phyloP scores from a whole-genome alignment of 495 filamentous ascomycete genomes.

The Aspergillus egyptiacus region DNA sequence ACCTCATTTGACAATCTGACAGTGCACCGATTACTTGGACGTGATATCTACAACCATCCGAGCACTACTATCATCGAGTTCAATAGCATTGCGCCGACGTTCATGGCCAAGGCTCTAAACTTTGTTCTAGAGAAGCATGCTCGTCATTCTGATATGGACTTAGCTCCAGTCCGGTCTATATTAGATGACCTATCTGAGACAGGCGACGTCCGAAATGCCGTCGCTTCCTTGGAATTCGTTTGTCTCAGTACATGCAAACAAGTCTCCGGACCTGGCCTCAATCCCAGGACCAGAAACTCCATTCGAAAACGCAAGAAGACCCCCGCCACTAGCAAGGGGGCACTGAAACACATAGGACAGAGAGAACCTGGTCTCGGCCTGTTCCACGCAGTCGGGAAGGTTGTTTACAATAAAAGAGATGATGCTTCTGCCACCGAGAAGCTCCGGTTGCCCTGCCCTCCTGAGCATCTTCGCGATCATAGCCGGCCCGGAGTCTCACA shows the following conservation, averaged over 20 bases:
- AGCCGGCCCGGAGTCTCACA: constrained; percentile 60
- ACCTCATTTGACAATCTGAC: constrained; percentile 83
- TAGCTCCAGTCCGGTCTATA: constrained; percentile 63
- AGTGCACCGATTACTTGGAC: constrained; percentile 78
- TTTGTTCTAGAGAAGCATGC: constrained; percentile 76
- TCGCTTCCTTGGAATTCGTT: constrained; percentile 84
- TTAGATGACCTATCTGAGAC: constrained; percentile 70
- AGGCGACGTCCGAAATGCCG: constrained; percentile 87
- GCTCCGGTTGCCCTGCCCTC: constrained; percentile 44
- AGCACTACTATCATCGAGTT: constrained; percentile 76
- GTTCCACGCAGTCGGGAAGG: constrained; percentile 93
- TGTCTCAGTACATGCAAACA: constrained; percentile 67
- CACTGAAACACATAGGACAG: constrained; percentile 68
- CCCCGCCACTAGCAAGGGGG: constrained; percentile 61
- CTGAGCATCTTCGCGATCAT: constrained; percentile 56
- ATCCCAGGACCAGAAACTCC: constrained; percentile 50
- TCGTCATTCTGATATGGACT: constrained; percentile 56
- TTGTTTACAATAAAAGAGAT: constrained; percentile 87
- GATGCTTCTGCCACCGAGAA: constrained; percentile 22
- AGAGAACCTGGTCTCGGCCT: constrained; percentile 82
- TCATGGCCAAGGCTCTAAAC: constrained; percentile 76
- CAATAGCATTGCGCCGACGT: constrained; percentile 83
- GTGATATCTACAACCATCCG: constrained; percentile 73
- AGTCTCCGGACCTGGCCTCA: constrained; percentile 36
- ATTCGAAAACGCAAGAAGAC: constrained; percentile 41